Conservation (phyloP, 129 eudicot species). For the Artemisia argyi region DNA sequence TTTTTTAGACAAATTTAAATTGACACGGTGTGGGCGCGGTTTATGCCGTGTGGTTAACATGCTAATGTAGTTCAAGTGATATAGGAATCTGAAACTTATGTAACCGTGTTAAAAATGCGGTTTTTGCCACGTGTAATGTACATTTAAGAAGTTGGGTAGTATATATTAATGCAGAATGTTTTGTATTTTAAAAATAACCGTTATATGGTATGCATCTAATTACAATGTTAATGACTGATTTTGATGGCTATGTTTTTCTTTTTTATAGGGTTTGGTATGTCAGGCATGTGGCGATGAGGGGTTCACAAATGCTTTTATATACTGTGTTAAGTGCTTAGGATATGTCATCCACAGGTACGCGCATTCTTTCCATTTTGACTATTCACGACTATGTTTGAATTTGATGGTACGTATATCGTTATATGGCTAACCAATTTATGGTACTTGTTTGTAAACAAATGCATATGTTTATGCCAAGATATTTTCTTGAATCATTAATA, state of each 20-base stretch:
- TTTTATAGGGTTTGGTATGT: slow-evolving; percentile 48
- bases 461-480: neutral
- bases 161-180: too few relatives aligned
- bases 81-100: neutral
- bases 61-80: neutral
- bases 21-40: neutral
- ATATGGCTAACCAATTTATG: neutral
- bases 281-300: slow-evolving; percentile 63
- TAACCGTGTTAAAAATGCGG: too few relatives aligned
- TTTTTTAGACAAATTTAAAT: neutral
- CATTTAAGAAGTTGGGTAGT: neutral
- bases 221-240: neutral
- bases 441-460: neutral
- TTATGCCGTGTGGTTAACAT: neutral
- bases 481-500: neutral
- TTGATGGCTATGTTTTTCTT: neutral
- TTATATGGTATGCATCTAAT: neutral
- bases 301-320: slow-evolving; percentile 42
- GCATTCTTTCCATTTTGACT: slow-evolving; percentile 9
- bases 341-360: slow-evolving; percentile 61
- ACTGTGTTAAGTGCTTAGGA: slow-evolving; percentile 54
- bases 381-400: neutral
- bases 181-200: too few relatives aligned
- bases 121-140: neutral
- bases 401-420: neutral